Base-by-base conservation (phyloP, 768 basidiomycete genomes). In the Psilocybe cubensis region DNA sequence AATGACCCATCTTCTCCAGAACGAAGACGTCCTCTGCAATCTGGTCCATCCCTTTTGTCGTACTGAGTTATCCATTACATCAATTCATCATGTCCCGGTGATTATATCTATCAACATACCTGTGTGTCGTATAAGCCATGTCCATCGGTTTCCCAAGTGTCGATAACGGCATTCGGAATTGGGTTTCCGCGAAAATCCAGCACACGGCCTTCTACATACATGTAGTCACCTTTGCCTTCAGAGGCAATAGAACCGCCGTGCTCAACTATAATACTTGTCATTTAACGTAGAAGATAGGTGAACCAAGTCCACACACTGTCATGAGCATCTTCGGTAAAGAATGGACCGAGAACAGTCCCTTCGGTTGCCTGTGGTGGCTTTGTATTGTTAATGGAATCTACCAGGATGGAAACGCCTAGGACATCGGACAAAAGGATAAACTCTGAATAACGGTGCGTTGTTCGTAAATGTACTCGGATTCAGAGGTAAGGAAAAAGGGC, bases 341-440 rank as follows among this genome's bases (percentile, higher is more conserved):
- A 94, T 3, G 92, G 93, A 2, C 92, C 92, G 24, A 94, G 79
- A 10, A 94, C 87, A 20, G 86, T 89, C 27, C 82, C 83, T 64
- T 90, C 89, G 0, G 91, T 93, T 20, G 85, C 87, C 3, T 77
- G 79, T 5, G 79, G 77, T 3, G 79, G 75, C 43, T 82, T 82
- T 3, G 86, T 83, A 64, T 91, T 87, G 73, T 92, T 92, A 50
- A 91, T 69, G 23, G 82, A 71, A 60, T 94, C 90, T 9, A 95
- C 87, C 51, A 95, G 79, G 0, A 88, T 78, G 0, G 91, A 93
- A 2, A 91, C 83, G 4, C 94, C 93, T 0, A 94, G 75, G 0
- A 83, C 79, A 66, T 94, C 93, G 1, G 91, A 92, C n/a, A 95
- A 79, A 6, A 95, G 83, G 64, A 95, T 92, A 69, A 90, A 90